Base-by-base conservation (phyloP, 2,329 filamentous ascomycete species). In the Beauveria rudraprayagi region DNA sequence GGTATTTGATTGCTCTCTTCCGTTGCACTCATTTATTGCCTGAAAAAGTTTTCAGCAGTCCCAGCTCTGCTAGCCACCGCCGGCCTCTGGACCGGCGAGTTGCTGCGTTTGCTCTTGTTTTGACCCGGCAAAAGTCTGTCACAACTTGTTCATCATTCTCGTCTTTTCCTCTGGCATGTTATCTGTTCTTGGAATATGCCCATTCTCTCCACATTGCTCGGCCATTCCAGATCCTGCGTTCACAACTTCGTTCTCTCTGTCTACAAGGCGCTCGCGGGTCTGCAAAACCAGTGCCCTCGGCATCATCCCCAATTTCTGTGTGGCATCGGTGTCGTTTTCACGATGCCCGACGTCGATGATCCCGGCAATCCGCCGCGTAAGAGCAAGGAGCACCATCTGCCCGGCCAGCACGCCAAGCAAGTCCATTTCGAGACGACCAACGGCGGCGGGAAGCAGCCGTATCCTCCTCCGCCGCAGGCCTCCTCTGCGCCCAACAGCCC, bases 371-470 rank as follows among this genome's bases (percentile, higher is more conserved):
- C 56, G n/a, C 40, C 37, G 41, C 57, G 48, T 50, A 60, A 60
- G 22, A 41, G 40, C n/a, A 60, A 47, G 14, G 55, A 61, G n/a
- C 3, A 53, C 11, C 11, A 19, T 3, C 7, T 37, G 17, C 41
- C 26, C 4, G 43, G 37, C 28, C 41, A 28, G 24, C 44, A 19
- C 8, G n/a, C 16, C 19, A 57, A 50, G n/a, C 60, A 62, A 17
- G 60, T 62, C 7, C 60, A 58, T 34, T 62, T 62, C 22, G 46
- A 53, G 28, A 16, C 43, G 28, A n/a, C 43, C 30, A 57, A 58
- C 41, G 24, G 41, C 46, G 44, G 28, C 24, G 26, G 30, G 16
- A 40, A 52, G 17, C 47, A 43, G 34, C 4, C 34, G 10, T 28
- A 52, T 24, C 56, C 44, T 48, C 44, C 46, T 5, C 56, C 48